A percentile compares a stretch with the other conserved stretches of the same genome.
phyloP scores from a whole-genome alignment of 768 basidiomycete genomes.

The Tephrocybe sp. region DNA sequence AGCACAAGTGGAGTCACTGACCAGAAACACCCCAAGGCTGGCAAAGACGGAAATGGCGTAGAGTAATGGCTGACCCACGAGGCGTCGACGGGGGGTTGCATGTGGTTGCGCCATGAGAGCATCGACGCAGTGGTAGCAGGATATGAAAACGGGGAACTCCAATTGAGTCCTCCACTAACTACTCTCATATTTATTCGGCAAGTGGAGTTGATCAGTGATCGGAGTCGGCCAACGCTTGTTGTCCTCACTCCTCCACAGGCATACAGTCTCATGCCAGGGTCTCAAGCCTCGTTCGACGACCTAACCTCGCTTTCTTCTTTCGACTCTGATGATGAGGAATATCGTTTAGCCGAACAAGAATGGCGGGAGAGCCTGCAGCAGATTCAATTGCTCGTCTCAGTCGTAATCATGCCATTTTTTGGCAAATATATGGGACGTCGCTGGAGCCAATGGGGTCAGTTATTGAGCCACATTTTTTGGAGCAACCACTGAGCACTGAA shows the following conservation, averaged over 20 bases:
- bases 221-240: neutral
- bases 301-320: constrained; percentile 50
- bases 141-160: too few relatives aligned
- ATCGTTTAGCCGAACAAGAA: constrained; percentile 77
- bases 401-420: constrained; percentile 80
- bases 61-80: constrained; percentile 76
- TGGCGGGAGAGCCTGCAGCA: constrained; percentile 92
- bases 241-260: neutral
- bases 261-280: constrained; percentile 51
- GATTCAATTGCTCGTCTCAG: constrained; percentile 73
- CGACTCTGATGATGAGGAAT: constrained; percentile 70
- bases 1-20: constrained; percentile 35
- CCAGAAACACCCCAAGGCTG: constrained; percentile 83
- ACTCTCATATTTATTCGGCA: constrained; percentile 6
- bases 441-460: constrained; percentile 83
- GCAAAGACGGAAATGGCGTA: constrained; percentile 80
- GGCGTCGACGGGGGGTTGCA: constrained; percentile 38
- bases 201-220: constrained; percentile 10
- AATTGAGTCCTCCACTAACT: too few relatives aligned
- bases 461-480: constrained; percentile 12
- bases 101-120: constrained; percentile 49
- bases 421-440: constrained; percentile 87
- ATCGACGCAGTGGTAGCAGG: constrained; percentile 30
- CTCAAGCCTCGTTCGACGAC: constrained; percentile 61
- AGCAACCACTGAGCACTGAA: constrained; percentile 3